Conservation (phyloP, 345 rosid genomes). For the Kandelia obovata region DNA sequence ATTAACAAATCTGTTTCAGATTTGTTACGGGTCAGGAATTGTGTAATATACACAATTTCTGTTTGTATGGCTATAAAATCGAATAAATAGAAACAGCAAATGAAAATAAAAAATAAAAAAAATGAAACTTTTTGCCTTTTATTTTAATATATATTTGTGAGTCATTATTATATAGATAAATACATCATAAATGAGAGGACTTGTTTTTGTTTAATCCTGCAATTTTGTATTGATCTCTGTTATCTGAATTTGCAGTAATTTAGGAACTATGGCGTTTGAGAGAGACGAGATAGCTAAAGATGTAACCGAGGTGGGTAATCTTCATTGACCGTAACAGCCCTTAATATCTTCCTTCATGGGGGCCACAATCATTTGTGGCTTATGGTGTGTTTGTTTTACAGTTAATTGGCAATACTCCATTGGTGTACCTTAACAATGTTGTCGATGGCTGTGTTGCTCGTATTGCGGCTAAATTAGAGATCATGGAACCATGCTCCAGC, state of each 20-base stretch:
- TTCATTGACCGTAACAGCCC: neutral
- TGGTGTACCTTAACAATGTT: conserved; percentile 23
- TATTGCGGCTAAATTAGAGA: conserved; percentile 23
- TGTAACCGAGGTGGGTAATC: conserved; percentile 64
- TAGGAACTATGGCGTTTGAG: conserved; percentile 44
- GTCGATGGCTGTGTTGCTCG: conserved; percentile 28
- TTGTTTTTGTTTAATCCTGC: neutral
- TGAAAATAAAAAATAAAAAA: neutral
- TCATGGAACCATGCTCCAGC: conserved; percentile 29
- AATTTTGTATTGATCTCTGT: neutral
- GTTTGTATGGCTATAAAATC: neutral
- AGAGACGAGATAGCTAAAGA: conserved; percentile 62
- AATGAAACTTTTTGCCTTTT: too few relatives aligned
- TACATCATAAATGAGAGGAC: too few relatives aligned
- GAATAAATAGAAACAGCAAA: neutral
- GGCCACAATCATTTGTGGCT: neutral
- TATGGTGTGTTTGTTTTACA: neutral
- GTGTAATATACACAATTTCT: neutral
- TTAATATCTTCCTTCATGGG: too few relatives aligned
- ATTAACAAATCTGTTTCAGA: too few relatives aligned
- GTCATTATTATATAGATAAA: too few relatives aligned
- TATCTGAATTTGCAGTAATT: conserved; percentile 21
- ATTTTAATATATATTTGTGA: too few relatives aligned
- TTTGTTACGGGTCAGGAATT: too few relatives aligned
- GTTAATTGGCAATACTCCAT: conserved; percentile 23